Evolutionary conservation across 2,329 filamentous ascomycete species (phyloP).

Genomic region (Botrytis squamosa): DNA sequence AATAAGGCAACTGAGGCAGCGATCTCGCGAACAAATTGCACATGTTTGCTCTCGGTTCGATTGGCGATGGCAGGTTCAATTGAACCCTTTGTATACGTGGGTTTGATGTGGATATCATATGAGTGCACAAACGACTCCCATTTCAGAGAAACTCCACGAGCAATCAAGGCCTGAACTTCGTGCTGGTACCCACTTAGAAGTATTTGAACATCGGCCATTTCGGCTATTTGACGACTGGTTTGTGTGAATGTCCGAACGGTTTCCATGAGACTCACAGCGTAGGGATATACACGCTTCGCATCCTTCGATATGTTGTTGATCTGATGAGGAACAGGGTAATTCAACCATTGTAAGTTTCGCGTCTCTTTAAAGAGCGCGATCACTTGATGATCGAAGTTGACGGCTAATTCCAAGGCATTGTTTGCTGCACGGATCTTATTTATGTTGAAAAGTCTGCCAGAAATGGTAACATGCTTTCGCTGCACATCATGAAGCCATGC

Average conservation of each 20-base stretch:
- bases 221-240: slow-evolving; percentile 77
- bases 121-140: slow-evolving; percentile 99
- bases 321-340: slow-evolving; percentile 88
- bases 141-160: slow-evolving; percentile 82
- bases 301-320: slow-evolving; percentile 97
- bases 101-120: slow-evolving; percentile 83
- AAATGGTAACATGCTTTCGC: slow-evolving; percentile 84
- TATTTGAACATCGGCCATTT: slow-evolving; percentile 84
- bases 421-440: slow-evolving; percentile 85
- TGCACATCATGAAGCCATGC: slow-evolving; percentile 92
- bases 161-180: slow-evolving; percentile 78
- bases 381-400: slow-evolving; percentile 97
- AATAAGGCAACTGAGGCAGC: slow-evolving; percentile 82
- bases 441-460: slow-evolving; percentile 89
- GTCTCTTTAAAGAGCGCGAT: slow-evolving; percentile 99
- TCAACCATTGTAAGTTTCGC: slow-evolving; percentile 91
- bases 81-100: slow-evolving; percentile 56
- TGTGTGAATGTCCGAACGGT: slow-evolving; percentile 92
- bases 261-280: slow-evolving; percentile 97
- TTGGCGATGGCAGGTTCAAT: slow-evolving; percentile 58
- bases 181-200: slow-evolving; percentile 89
- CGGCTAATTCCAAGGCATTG: slow-evolving; percentile 80
- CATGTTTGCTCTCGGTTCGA: slow-evolving; percentile 82
- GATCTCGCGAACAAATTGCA: slow-evolving; percentile 94
- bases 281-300: slow-evolving; percentile 97